Conservation (phyloP, 148 eudicot genomes). For the Rheum nobile region DNA sequence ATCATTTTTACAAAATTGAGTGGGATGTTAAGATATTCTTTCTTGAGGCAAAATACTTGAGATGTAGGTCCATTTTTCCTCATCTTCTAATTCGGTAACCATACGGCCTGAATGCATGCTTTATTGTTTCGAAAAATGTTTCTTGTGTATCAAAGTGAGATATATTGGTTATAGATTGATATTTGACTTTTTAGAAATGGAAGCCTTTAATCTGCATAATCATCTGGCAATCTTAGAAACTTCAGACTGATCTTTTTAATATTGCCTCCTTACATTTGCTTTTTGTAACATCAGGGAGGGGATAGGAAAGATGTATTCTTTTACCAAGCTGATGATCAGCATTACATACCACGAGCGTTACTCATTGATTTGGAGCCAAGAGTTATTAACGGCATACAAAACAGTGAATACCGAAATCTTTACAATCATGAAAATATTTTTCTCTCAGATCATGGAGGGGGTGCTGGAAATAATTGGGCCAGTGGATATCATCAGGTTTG, state of each 20-base stretch:
- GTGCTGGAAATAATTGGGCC: conserved; percentile 99
- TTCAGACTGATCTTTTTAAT: not conserved
- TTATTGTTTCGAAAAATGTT: too few species aligned
- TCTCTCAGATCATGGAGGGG: conserved; percentile 86
- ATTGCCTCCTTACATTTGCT: too few species aligned
- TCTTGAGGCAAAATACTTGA: too few species aligned
- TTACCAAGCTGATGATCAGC: conserved; percentile 99
- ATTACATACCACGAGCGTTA: conserved; percentile 85
- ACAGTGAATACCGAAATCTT: conserved; percentile 86
- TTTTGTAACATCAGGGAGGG: conserved; percentile 63
- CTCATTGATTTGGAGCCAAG: conserved; percentile 98
- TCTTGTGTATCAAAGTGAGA: too few species aligned
- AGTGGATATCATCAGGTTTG: conserved; percentile 90
- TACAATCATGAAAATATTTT: conserved; percentile 91
- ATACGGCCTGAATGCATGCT: too few species aligned
- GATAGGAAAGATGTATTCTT: conserved; percentile 97
- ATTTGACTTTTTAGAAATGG: too few species aligned
- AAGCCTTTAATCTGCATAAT: not conserved
- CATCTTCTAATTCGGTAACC: too few species aligned
- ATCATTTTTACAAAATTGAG: too few species aligned
- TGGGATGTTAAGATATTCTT: too few species aligned
- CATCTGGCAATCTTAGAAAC: too few species aligned
- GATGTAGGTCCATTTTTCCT: too few species aligned
- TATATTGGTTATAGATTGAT: too few species aligned
- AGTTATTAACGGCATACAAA: conserved; percentile 92